A percentile compares a stretch with the other conserved stretches of the same genome.
These are phyloP conservation scores for Pichia sp. DNA, from an alignment of 1,139 yeast genomes.

Conservation along the genomic window DNA sequence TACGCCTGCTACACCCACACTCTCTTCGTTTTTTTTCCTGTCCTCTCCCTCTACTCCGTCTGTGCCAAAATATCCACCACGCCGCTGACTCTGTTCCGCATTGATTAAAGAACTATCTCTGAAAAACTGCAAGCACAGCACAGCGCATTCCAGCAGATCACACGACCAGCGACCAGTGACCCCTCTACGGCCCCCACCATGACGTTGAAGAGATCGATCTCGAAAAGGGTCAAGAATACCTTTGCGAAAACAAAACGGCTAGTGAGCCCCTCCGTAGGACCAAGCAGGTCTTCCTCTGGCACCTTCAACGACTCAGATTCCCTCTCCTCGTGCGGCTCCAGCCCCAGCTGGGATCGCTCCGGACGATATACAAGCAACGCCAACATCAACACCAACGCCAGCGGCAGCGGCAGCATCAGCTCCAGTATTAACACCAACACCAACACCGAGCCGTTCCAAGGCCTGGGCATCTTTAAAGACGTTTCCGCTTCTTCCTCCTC, in stretches of 20 bases:
- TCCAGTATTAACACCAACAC: background rate
- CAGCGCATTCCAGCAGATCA: no score
- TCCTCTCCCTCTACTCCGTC: no score
- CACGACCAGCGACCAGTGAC: background rate
- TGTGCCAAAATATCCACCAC: no score
- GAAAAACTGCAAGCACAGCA: no score
- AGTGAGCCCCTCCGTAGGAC: constrained; percentile 10
- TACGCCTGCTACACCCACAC: no score
- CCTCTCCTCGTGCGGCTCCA: background rate
- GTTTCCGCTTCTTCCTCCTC: background rate
- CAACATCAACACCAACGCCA: no score
- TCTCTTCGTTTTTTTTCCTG: no score
- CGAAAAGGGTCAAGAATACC: constrained; percentile 20
- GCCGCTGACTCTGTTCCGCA: no score
- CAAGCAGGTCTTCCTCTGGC: constrained; percentile 1
- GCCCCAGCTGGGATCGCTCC: background rate
- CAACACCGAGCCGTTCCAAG: background rate
- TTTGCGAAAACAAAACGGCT: constrained; percentile 20
- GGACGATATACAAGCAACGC: background rate
- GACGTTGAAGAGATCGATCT: constrained; percentile 22
- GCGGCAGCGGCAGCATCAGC: no score
- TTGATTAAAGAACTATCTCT: no score
- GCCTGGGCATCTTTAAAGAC: constrained; percentile 1
- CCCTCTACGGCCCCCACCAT: constrained; percentile 4
- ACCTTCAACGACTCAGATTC: background rate